Base-by-base conservation (phyloP, 345 rosid species). In the Syzygium aqueum region DNA sequence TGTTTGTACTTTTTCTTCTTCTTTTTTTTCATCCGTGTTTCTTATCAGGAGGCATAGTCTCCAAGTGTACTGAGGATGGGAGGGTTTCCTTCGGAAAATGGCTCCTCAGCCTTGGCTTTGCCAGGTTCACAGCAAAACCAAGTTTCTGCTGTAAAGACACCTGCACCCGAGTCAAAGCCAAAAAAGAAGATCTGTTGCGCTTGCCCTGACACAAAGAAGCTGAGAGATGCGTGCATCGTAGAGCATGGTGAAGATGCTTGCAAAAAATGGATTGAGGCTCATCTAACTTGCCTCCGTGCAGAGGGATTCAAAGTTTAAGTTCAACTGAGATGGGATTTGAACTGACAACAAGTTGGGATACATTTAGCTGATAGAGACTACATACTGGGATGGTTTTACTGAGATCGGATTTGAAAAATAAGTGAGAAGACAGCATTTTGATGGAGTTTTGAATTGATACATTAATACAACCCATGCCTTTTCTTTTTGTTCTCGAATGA, bases 241-340 rank as follows among this genome's bases (percentile, higher is more conserved):
- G 90, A 95, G 90, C 95, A 96, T 57, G 98, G 96, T 85, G 98
- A 97, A 93, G 91, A 92, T 8, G 96, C 97, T 88, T 96, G 99
- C 88, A 54, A 90, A n/a, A 95, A 97, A 93, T 96, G 98, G 99
- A 97, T 96, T 6, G 97, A 96, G 87, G 99, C 98, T 93, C 99
- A 97, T 90, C 92, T 91, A n/a, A 87, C 65, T 59, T 96, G 99
- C 91, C 98, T 97, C 87, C 97, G 96, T n/a, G 94, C 96, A 0
- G 98, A 97, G 94, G 99, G 96, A 57, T 97, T 96, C 88, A 95
- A 95, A 49, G 92, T 97, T 90, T 97, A 91, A 97, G 51, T 53
- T 49, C 59, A 30, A 27, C 23, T 52, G 53, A 50, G 46, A 30
- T 84, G 8, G 37, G 14, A 73, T 73, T 73, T 73, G 82, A 73